Evolutionary conservation across 495 filamentous ascomycete genomes (phyloP).

Genomic region (Penicillium flavigenum): DNA sequence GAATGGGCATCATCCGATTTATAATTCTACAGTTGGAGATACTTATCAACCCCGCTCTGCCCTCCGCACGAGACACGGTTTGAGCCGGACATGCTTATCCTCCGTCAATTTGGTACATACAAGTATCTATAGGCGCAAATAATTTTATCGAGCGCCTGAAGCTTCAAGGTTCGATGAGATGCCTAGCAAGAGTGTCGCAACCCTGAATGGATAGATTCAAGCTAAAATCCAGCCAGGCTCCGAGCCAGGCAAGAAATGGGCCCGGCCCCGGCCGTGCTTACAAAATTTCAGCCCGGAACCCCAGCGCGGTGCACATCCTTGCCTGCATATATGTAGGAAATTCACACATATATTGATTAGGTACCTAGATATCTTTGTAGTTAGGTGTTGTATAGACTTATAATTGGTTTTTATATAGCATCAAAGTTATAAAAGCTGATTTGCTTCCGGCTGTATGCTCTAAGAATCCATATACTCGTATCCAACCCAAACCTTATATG

Average conservation of each 20-base stretch:
- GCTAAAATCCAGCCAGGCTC: constrained; percentile 18
- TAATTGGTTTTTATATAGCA: neutral
- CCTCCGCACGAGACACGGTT: constrained; percentile 19
- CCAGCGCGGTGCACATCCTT: neutral
- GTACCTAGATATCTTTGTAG: neutral
- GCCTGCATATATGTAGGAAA: neutral
- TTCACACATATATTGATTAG: neutral
- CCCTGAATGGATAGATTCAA: neutral
- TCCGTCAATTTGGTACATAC: constrained; percentile 3
- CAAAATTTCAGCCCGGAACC: neutral
- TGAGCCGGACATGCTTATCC: constrained; percentile 10
- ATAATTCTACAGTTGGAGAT: constrained; percentile 15
- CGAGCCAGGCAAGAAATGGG: neutral
- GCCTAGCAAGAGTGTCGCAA: neutral
- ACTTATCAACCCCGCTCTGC: constrained; percentile 22
- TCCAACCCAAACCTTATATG: neutral
- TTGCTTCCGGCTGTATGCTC: neutral
- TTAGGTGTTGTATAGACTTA: too few relatives aligned
- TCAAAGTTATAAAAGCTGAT: neutral
- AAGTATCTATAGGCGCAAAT: neutral
- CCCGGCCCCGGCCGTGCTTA: neutral
- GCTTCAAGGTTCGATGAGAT: neutral
- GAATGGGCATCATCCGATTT: constrained; percentile 2
- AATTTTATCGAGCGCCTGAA: neutral
- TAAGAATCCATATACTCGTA: neutral